Evolutionary conservation across 2,329 filamentous ascomycete genomes (phyloP), one percentile per base, ranked within the genome.

Genomic region (Scleromitrula shiraiana): DNA sequence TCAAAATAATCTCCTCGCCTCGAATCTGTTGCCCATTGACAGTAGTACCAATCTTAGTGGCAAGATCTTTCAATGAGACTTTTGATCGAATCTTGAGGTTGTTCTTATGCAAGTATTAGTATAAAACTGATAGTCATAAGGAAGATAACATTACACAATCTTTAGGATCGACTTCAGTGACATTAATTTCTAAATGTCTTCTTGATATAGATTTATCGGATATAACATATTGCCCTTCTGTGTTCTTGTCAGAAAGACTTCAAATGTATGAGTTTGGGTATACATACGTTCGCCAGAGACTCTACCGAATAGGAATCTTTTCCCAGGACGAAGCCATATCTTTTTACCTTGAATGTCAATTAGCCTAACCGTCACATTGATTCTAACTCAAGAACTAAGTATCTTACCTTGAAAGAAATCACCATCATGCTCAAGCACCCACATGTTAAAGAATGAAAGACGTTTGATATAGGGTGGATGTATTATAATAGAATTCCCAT

Each of bases 241-340:
- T 32, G 3, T 12, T 3, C 12, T 40, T 8, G 15, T 43, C 22
- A 43, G 41, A 10, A 24, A 36, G 17, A 15, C 10, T 17, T 10
- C 10, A 46, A 36, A 26, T 8, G 15, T 5, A 39, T 30, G 14
- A 40, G 4, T 15, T 15, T 15, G 26, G 10, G n/a, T 35, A 32
- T 39, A 39, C 35, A 24, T n/a, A 79, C 80, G 73, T 60, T 85
- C 80, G 49, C 76, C 75, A 52, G 76, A 76, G 30, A 86, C 89
- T 54, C 91, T 81, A 48, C 91, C 91, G 63, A 95, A 87, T 17
- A 95, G 75, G 65, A 93, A 91, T 58, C 78, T 80, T 64, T 88
- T 88, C 42, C 89, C 90, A 2, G 90, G 90, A 50, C 84, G 81
- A 52, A 95, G 74, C 90, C 90, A 95, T 56, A 90, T 72, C 59